Conservation (phyloP, 768 basidiomycete species). For the Trametes cubensis region DNA sequence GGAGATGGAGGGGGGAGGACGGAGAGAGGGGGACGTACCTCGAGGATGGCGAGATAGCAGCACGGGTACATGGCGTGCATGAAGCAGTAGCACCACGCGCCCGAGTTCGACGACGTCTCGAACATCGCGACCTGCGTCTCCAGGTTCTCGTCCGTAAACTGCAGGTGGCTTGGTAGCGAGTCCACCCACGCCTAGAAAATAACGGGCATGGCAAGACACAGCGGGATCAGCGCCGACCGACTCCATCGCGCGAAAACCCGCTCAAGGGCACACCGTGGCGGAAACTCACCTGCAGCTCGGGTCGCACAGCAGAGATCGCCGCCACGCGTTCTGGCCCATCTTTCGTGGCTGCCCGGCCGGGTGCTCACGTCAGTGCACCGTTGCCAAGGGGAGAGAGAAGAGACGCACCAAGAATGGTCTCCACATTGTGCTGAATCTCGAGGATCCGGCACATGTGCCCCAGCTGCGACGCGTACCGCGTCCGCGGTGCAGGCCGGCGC, state of each 20-base stretch:
- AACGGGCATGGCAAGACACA: neutral
- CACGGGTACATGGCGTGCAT: conserved; percentile 77
- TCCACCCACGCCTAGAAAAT: conserved; percentile 59
- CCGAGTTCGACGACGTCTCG: conserved; percentile 75
- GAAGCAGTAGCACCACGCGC: conserved; percentile 80
- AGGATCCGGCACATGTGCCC: conserved; percentile 76
- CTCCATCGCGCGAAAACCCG: no score
- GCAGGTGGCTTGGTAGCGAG: conserved; percentile 70
- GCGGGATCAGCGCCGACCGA: no score
- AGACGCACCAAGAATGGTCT: conserved; percentile 54
- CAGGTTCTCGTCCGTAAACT: conserved; percentile 70
- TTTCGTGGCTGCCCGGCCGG: conserved; percentile 19
- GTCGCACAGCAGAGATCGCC: conserved; percentile 21
- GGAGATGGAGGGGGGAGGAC: neutral
- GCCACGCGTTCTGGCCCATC: conserved; percentile 21
- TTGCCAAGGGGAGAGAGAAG: neutral
- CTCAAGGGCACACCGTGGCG: neutral
- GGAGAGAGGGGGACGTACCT: conserved; percentile 47
- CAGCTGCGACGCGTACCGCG: conserved; percentile 67
- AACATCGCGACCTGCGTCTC: conserved; percentile 74
- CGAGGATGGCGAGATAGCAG: conserved; percentile 61
- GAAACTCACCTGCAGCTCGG: conserved; percentile 18
- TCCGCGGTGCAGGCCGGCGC: conserved; percentile 61
- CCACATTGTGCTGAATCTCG: conserved; percentile 63
- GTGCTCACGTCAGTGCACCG: neutral